Evolutionary conservation across 768 basidiomycete species (phyloP), one percentile per base, ranked within the genome.

Genomic region (Xanthoconium purpureum): DNA sequence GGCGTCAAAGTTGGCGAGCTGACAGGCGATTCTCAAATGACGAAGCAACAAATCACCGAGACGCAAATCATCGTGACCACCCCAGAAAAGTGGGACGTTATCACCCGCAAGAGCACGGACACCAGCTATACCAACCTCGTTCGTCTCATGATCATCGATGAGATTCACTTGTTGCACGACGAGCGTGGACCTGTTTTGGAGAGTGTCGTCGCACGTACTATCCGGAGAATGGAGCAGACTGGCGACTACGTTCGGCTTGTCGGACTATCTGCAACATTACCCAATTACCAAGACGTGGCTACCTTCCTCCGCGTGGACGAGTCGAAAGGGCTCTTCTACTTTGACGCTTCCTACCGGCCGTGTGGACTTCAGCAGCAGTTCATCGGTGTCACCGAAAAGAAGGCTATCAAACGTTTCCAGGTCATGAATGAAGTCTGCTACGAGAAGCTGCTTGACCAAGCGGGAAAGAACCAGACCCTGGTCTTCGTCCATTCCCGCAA

Each of bases 61-160:
- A 97, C 96, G 0, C 95, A 98, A 68, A 92, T 99, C 67, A 98
- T 98, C 71, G 94, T 98, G 59, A 97, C 95, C 0, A 98, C 97
- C 0, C 97, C 96, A 0, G 97, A 99, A 75, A 98, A 99, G 71
- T 99, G 94, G 93, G 96, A 99, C 63, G 97, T 99, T 66, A 96
- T 99, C 70, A 98, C 96, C 6, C 88, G 97, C 64, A 99, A 99
- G 77, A 91, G 87, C 62, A 96, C 95, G 0, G 97, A 98, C 65
- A 94, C 92, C 18, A 91, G 88, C 60, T 98, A 98, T 72, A 98
- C 94, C 46, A 98, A 97, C 68, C 85, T 98, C 50, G 96, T 98
- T 15, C 85, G 94, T 7, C 84, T 99, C 58, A 84, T 98, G 74
- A 98, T 98, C 69, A 91, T 99, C 61, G 96, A 99, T 68, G 97